These are phyloP conservation scores for Pseudogymnoascus sp. DNA, from an alignment of 2,329 filamentous ascomycete species.

Conservation along the genomic window DNA sequence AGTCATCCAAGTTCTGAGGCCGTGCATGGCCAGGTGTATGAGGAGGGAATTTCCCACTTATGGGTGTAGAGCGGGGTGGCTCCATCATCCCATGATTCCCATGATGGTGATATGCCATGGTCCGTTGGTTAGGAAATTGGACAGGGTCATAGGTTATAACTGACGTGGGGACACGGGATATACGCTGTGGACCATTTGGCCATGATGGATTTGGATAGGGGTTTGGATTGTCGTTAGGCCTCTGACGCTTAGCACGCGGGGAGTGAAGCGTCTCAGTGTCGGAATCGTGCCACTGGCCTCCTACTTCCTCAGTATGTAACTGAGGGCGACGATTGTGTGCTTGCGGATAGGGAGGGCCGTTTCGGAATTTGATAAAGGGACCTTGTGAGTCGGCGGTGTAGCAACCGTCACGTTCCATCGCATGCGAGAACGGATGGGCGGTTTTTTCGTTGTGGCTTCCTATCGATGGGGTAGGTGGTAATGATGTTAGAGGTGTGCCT, in stretches of 20 bases:
- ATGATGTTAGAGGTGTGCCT: conserved; percentile 26
- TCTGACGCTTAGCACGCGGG: neutral
- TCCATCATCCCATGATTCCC: conserved; percentile 22
- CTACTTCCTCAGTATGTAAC: neutral
- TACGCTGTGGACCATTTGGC: neutral
- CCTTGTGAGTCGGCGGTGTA: conserved; percentile 43
- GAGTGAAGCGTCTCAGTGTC: neutral
- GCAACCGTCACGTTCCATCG: conserved; percentile 54
- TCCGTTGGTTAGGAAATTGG: conserved; percentile 21
- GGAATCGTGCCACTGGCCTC: neutral
- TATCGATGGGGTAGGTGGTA: conserved; percentile 18
- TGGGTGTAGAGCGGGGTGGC: conserved; percentile 23
- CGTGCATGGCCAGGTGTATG: conserved; percentile 17
- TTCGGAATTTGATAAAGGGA: neutral
- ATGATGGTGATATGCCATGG: conserved; percentile 15
- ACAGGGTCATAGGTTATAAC: conserved; percentile 33
- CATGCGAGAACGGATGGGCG: conserved; percentile 30
- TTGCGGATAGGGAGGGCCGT: neutral
- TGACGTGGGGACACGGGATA: conserved; percentile 20
- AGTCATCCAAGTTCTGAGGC: conserved; percentile 23
- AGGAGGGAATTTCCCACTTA: conserved; percentile 17
- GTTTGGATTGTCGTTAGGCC: conserved; percentile 32
- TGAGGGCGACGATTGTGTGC: neutral
- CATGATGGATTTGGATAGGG: conserved; percentile 23
- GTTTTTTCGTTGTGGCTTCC: neutral